Conservation (phyloP, 176 grass and related monocot genomes). For the Saccharum spontaneum region DNA sequence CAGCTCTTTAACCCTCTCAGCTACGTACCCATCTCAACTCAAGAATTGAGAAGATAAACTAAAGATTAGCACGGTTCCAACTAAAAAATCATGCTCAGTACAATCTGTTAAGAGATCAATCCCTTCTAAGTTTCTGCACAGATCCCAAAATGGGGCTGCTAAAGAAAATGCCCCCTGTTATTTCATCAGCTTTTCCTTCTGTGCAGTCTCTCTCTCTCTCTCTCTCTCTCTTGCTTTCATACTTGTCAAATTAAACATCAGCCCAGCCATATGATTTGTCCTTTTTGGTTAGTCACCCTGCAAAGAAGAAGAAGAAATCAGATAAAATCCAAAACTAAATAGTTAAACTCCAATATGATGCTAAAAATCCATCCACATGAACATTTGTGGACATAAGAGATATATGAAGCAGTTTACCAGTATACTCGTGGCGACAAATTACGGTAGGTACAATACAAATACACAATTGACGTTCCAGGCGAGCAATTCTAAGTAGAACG, state of each 20-base stretch:
- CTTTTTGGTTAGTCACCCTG: slow-evolving; percentile 38
- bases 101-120: slow-evolving; percentile 21
- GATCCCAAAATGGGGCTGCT: background rate
- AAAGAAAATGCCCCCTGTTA: slow-evolving; percentile 15
- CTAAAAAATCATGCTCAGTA: slow-evolving; percentile 27
- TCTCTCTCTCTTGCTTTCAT: background rate
- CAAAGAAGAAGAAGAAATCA: slow-evolving; percentile 10
- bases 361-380: background rate
- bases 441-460: slow-evolving; percentile 18
- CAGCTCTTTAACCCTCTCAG: background rate
- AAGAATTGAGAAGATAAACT: background rate
- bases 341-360: background rate
- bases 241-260: slow-evolving; percentile 22
- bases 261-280: slow-evolving; percentile 17
- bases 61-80: background rate
- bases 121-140: slow-evolving; percentile 6
- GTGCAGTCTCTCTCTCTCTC: slow-evolving; percentile 1
- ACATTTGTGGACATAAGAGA: slow-evolving; percentile 27
- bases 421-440: slow-evolving; percentile 33
- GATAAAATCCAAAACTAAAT: background rate
- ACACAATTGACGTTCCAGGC: slow-evolving; percentile 25
- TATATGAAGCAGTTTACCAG: slow-evolving; percentile 21
- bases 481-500: slow-evolving; percentile 10
- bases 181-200: background rate
- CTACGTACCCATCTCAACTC: background rate